These are phyloP conservation scores for Metschnikowia santaceciliae DNA, from an alignment of 805 yeast genomes.

Conservation along the genomic window DNA sequence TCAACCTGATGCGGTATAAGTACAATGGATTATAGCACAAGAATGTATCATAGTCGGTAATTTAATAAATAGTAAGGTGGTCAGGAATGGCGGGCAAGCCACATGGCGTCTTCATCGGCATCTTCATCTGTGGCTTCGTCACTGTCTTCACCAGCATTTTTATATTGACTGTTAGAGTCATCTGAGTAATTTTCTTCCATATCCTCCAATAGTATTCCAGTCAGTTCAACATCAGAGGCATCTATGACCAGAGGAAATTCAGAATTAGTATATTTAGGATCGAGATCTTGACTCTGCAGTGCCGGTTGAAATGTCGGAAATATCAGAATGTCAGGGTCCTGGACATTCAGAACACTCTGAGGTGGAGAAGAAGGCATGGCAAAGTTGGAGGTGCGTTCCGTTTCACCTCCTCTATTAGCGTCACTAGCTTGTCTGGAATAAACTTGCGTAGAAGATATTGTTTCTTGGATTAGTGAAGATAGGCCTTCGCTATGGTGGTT, in stretches of 20 bases:
- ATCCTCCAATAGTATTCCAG: constrained; percentile 20
- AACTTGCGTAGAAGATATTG: constrained; percentile 13
- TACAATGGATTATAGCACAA: neutral
- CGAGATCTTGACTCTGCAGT: neutral
- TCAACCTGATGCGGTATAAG: constrained; percentile 1
- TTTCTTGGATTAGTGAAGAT: constrained; percentile 12
- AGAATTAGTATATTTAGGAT: neutral
- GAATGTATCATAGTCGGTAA: too few relatives aligned
- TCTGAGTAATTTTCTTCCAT: constrained; percentile 1
- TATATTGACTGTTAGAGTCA: neutral
- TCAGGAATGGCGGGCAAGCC: constrained; percentile 10
- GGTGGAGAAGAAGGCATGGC: constrained; percentile 15
- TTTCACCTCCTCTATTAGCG: neutral
- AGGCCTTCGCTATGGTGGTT: constrained; percentile 3
- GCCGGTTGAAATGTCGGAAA: neutral
- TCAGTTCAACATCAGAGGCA: constrained; percentile 32
- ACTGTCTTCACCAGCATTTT: neutral
- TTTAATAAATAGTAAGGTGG: neutral
- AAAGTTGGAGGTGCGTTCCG: neutral
- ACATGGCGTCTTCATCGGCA: constrained; percentile 6
- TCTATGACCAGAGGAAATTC: constrained; percentile 23
- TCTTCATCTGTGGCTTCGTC: too few relatives aligned
- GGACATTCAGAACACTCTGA: neutral
- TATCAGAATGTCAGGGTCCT: neutral
- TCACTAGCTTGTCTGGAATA: neutral